Percentiles rank a stretch among this genome's conserved stretches.
These are phyloP conservation scores for Verticillium albo-atrum DNA, from an alignment of 2,329 filamentous ascomycete genomes.

Conservation along the genomic window DNA sequence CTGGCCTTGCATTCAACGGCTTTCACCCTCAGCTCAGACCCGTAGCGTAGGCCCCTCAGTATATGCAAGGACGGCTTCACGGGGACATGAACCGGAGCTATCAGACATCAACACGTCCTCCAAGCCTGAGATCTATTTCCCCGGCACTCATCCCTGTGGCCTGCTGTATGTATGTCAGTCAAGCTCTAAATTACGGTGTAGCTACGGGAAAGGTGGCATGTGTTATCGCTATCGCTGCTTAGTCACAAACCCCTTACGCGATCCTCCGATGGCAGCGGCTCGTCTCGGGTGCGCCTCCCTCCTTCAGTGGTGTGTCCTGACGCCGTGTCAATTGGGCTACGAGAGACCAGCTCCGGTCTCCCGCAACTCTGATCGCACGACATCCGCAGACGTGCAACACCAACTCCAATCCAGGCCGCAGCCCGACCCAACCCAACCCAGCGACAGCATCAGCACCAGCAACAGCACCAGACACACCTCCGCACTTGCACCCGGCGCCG, in stretches of 20 bases:
- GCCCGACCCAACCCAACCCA: background rate
- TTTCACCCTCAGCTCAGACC: background rate
- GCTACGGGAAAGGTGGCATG: no score
- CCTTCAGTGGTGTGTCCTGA: no score
- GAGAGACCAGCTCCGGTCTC: background rate
- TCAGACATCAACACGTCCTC: background rate
- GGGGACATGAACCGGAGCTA: background rate
- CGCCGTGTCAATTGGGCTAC: background rate
- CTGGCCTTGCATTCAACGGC: background rate
- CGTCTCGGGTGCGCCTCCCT: background rate
- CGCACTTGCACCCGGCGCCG: no score
- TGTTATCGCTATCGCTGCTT: background rate
- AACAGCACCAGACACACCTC: background rate
- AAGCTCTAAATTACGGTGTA: no score
- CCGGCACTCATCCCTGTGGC: no score
- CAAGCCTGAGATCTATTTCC: background rate
- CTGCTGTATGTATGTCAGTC: background rate
- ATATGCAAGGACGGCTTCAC: background rate
- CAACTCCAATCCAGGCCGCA: background rate
- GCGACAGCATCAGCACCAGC: background rate
- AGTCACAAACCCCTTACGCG: background rate
- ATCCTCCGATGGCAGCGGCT: background rate
- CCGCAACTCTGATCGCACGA: slow-evolving; percentile 10
- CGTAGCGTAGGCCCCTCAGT: no score
- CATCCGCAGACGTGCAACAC: background rate